Conservation (phyloP, 768 basidiomycete genomes). For the Tulasnella sp. region DNA sequence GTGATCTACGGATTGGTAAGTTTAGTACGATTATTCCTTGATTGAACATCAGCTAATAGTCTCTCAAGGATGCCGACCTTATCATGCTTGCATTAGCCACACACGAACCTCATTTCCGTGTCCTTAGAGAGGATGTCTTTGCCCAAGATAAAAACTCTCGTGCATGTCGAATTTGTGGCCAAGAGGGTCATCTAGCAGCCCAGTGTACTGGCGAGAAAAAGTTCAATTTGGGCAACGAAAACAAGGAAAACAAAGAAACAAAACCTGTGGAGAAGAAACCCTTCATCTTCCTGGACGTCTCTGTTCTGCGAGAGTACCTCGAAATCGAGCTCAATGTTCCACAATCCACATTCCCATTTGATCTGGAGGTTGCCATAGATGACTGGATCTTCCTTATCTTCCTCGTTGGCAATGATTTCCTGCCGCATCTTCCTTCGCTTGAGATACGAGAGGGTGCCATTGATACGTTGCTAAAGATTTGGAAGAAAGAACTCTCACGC, state of each 20-base stretch:
- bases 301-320: constrained; percentile 91
- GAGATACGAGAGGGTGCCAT: constrained; percentile 99
- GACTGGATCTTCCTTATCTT: constrained; percentile 99
- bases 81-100: constrained; percentile 98
- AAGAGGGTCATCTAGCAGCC: constrained; percentile 89
- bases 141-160: constrained; percentile 58
- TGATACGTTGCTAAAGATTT: constrained; percentile 90
- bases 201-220: constrained; percentile 78
- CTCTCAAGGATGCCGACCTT: constrained; percentile 83
- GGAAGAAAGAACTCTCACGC: constrained; percentile 81
- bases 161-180: constrained; percentile 85
- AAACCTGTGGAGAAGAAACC: constrained; percentile 49
- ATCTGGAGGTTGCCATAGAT: constrained; percentile 93
- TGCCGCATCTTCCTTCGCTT: constrained; percentile 93
- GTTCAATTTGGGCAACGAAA: constrained; percentile 29
- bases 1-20: constrained; percentile 94
- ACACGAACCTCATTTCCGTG: constrained; percentile 96
- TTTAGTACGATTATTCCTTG: constrained; percentile 4
- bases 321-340: constrained; percentile 86
- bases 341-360: constrained; percentile 69
- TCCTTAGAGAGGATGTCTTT: constrained; percentile 97
- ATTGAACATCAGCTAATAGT: constrained; percentile 4
- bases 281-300: constrained; percentile 98
- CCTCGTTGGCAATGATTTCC: constrained; percentile 99
- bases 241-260: constrained; percentile 32